Conservation (phyloP, 169 alveolate species). For the Plasmodium vivax region DNA sequence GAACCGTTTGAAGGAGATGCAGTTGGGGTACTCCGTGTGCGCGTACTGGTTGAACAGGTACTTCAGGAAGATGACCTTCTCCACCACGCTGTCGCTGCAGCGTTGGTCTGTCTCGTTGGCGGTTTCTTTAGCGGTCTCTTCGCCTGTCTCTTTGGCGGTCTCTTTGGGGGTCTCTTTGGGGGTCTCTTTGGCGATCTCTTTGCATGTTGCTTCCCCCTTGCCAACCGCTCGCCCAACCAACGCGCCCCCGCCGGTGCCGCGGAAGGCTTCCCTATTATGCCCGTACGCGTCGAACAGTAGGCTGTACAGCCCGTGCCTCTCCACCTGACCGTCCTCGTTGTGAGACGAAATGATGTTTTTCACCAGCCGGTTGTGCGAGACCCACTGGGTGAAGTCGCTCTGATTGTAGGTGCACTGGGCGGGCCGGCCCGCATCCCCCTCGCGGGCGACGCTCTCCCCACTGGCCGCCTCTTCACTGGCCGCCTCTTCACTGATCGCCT, state of each 20-base stretch:
- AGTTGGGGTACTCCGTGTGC: conserved; percentile 54
- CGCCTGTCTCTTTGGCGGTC: no score
- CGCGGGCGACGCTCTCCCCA: neutral
- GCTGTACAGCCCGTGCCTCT: conserved; percentile 20
- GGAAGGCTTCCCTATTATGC: conserved; percentile 2
- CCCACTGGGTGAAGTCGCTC: conserved; percentile 29
- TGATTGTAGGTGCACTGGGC: neutral
- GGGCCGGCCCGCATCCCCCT: neutral
- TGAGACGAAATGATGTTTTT: conserved; percentile 46
- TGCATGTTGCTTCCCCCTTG: no score
- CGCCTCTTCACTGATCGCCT: neutral
- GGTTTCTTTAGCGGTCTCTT: no score
- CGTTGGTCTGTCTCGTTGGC: neutral
- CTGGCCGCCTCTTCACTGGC: neutral
- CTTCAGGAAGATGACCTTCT: conserved; percentile 44
- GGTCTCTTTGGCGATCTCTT: no score
- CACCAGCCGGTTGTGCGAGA: conserved; percentile 38
- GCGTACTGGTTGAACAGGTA: conserved; percentile 59
- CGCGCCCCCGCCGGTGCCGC: neutral
- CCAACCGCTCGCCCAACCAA: no score
- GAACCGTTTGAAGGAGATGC: conserved; percentile 38
- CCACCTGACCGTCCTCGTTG: conserved; percentile 17
- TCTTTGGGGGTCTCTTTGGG: neutral
- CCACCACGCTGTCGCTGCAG: conserved; percentile 3
- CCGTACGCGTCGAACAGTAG: conserved; percentile 46